phyloP scores from a whole-genome alignment of 2,329 filamentous ascomycete genomes.

The Colletotrichum kahawae region DNA sequence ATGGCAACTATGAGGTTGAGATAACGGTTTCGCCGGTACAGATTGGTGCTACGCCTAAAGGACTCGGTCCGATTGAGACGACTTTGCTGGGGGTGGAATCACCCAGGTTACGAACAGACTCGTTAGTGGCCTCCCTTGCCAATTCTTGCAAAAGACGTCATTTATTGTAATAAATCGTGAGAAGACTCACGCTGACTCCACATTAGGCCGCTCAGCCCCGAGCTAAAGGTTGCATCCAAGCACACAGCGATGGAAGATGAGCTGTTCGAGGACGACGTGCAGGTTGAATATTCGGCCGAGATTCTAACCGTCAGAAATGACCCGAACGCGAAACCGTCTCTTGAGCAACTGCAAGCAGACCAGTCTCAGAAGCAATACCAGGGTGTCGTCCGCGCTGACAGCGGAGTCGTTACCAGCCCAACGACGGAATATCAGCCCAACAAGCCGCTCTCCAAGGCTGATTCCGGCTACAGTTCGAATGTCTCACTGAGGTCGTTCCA shows the following conservation, averaged over 20 bases:
- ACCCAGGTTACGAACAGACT: background rate
- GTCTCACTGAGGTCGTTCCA: constrained; percentile 60
- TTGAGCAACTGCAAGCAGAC: constrained; percentile 24
- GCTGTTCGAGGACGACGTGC: constrained; percentile 47
- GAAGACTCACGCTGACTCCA: constrained; percentile 38
- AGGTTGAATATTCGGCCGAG: constrained; percentile 39
- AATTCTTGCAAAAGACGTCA: background rate
- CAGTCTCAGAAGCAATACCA: constrained; percentile 24
- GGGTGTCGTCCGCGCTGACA: constrained; percentile 47
- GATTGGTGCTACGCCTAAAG: background rate
- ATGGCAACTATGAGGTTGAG: background rate
- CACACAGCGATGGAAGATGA: constrained; percentile 51
- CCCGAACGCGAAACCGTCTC: constrained; percentile 45
- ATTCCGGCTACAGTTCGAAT: constrained; percentile 68
- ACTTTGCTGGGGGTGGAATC: background rate
- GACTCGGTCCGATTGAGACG: constrained; percentile 2
- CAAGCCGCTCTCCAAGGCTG: constrained; percentile 57
- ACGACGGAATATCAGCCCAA: constrained; percentile 42
- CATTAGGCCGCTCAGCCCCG: constrained; percentile 32
- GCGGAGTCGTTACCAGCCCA: constrained; percentile 54
- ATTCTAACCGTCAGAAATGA: constrained; percentile 47
- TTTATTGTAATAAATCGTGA: constrained; percentile 15
- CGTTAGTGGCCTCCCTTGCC: constrained; percentile 11
- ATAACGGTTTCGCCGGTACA: background rate
- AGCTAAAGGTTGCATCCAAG: constrained; percentile 52